Base-by-base conservation (phyloP, 2,329 filamentous ascomycete species). In the Nothophaeocryptopus gaeumannii region DNA sequence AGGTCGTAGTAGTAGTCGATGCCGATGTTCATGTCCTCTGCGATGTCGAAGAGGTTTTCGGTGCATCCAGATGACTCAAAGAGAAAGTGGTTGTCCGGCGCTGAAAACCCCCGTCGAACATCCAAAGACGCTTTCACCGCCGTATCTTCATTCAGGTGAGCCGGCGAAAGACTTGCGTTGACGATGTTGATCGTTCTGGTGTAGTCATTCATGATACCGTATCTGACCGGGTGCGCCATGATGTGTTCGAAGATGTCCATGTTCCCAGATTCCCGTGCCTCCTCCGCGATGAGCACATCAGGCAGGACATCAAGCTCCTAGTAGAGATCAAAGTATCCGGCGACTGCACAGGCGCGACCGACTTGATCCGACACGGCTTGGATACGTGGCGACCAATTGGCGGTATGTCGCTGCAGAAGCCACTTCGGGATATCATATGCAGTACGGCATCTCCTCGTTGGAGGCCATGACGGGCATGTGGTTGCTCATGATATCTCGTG, bases 381-480 rank as follows among this genome's bases (percentile, higher is more conserved):
- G 68, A 52, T 65, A 72, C 1, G 47, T 51, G 1, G 33, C 11
- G 4, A 58, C 65, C n/a, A 75, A 50, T 1, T 58, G 37, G 2
- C 69, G 64, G 16, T 70, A 68, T 0, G 69, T 74, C 1, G 67
- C 63, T 47, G 74, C 68, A 0, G 46, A 53, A 1, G 72, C 66
- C 0, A 67, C 26, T 1, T 72, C 63, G 0, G 72, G 72, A 52
- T 72, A 53, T 70, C 71, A 74, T 39, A 75, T 71, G 47, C 72
- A 75, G 54, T 74, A 74, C 0, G 70, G 71, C 2, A 29, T 38
- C 12, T 63, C 39, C 12, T 63, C 37, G 3, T 63, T 55, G 5
- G 57, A 48, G 11, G 54, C 38, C 30, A 64, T 64, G 10, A 62
- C 44, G 0, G 67, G 70, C 8, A 73, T 58, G 1, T 30, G 44